Evolutionary conservation across 2,329 filamentous ascomycete species (phyloP).

Genomic region (Epichloe gansuensis): DNA sequence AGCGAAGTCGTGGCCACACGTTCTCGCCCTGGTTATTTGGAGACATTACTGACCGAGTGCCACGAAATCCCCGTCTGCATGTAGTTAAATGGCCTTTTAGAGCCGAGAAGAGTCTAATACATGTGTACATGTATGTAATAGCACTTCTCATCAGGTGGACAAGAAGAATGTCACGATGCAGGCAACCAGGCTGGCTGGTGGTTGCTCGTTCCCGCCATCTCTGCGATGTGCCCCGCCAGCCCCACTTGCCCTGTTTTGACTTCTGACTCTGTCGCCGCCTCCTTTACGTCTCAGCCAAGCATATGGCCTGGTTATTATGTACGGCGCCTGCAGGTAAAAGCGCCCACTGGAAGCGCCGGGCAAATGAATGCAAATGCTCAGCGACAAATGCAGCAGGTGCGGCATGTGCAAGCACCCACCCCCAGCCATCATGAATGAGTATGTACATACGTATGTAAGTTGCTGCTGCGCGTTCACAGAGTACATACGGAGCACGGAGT

Average conservation of each 20-base stretch:
- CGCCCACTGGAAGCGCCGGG: not conserved
- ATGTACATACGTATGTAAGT: too few relatives aligned
- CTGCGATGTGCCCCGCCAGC: not conserved
- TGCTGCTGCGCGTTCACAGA: not conserved
- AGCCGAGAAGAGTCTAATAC: not conserved
- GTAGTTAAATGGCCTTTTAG: not conserved
- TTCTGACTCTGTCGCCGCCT: not conserved
- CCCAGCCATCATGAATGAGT: not conserved
- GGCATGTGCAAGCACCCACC: slow-evolving; percentile 1
- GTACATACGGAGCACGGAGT: not conserved
- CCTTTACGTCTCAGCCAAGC: not conserved
- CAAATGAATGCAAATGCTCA: not conserved
- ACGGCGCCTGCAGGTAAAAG: not conserved
- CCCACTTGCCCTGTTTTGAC: not conserved
- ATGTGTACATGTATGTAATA: not conserved
- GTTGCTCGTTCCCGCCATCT: slow-evolving; percentile 2
- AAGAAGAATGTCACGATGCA: slow-evolving; percentile 5
- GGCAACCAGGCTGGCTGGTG: not conserved
- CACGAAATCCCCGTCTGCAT: not conserved
- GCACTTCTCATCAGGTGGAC: not conserved
- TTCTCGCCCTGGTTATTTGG: not conserved
- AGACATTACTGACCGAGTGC: not conserved
- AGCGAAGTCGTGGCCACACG: slow-evolving; percentile 1
- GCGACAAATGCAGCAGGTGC: not conserved
- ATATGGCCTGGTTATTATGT: not conserved